Evolutionary conservation across 208 protist species (phyloP).

Genomic region (Leishmania major): DNA sequence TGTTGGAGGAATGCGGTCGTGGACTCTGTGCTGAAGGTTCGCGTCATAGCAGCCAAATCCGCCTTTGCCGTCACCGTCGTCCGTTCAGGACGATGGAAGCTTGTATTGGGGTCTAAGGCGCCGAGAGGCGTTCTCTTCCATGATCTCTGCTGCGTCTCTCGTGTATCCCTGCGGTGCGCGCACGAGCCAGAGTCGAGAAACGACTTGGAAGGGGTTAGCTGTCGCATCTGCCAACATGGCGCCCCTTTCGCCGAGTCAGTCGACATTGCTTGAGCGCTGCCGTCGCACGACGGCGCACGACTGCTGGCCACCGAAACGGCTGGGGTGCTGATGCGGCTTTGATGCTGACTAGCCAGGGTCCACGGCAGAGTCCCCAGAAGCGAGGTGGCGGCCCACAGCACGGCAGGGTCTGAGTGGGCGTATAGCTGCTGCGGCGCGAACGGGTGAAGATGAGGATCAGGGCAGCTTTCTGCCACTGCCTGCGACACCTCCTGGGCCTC

Average conservation of each 20-base stretch:
- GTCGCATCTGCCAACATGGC: neutral
- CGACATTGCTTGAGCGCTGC: neutral
- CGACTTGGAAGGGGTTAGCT: neutral
- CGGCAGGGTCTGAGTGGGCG: constrained; percentile 5
- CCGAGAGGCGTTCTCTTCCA: neutral
- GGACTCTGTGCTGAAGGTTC: neutral
- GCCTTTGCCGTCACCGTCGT: neutral
- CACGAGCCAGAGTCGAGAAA: neutral
- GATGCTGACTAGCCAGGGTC: constrained; percentile 16
- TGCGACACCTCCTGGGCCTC: neutral
- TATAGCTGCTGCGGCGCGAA: neutral
- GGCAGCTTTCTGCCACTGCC: neutral
- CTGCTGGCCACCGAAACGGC: constrained; percentile 15
- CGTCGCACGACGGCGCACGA: constrained; percentile 22
- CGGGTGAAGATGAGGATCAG: neutral
- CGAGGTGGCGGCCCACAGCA: constrained; percentile 30
- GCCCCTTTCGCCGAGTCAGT: neutral
- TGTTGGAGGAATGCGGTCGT: neutral
- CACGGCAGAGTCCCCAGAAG: constrained; percentile 26
- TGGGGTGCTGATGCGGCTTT: constrained; percentile 14
- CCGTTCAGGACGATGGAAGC: neutral
- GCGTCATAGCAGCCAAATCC: neutral
- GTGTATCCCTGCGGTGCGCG: neutral
- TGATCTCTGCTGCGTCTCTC: neutral
- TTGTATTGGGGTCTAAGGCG: neutral